Evolutionary conservation across 208 protist species (phyloP), one percentile per base, ranked within the genome.

Genomic region (Tritrichomonas foetus): DNA sequence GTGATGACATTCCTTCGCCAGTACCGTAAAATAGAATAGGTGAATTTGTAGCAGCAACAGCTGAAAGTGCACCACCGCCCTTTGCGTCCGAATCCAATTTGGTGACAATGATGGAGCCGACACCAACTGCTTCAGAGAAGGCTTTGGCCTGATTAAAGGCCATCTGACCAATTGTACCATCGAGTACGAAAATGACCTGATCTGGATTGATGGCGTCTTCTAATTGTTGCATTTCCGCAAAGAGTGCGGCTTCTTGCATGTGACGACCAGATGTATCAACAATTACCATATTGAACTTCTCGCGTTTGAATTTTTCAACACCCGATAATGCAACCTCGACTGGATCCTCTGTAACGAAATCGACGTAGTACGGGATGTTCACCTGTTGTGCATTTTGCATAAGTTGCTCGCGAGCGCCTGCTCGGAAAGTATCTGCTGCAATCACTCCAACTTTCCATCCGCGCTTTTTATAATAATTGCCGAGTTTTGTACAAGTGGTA

Each of bases 21-120:
- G 61, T 98, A 93, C 99, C 99, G 94, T 99, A 98, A 95, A 99
- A 99, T 36, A 98, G 97, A 92, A 99, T 99, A 27, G 99, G 99
- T 74, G 97, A 97, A 93, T 97, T 94, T 39, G 99, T 99, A 44
- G 98, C 98, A 2, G 98, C 98, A 97, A 96, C 95, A n/a, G 96
- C 96, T 3, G 95, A 95, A 47, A 96, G 93, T 14, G 96, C 99
- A 94, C 99, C 98, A 95, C 99, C 99, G 94, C 99, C 99, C 94
- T 99, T 99, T 44, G 98, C 98, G 82, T 99, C 97, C 94, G 98
- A 97, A 94, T 99, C 99, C 33, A 99, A 95, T 96, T 99, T 99
- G 14, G 99, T 99, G 66, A 99, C 97, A 95, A 99, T 99, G 47
- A 99, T 97, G 49, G 97, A 98, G 69, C 98, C 98, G 72, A 99